Base-by-base conservation (phyloP, 371 early-diverging fungal genomes). In the Lichtheimia hyalospora region DNA sequence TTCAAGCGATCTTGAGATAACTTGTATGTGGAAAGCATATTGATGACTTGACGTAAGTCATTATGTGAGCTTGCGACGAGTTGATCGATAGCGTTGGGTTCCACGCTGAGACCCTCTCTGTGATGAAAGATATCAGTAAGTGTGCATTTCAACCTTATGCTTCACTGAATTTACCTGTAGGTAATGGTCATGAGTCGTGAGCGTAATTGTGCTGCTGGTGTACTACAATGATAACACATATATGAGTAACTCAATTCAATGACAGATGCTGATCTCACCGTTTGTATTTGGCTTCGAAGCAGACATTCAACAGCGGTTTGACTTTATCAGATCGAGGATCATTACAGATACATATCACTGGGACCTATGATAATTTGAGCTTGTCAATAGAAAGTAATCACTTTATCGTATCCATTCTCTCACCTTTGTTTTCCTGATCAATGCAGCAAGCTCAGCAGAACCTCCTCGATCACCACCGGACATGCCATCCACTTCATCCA, bases 401-500 rank as follows among this genome's bases (percentile, higher is more conserved):
- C 10, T 13, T 24, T n/a, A n/a, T 6, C 5, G 34, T 25, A 21
- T 2, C n/a, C 48, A 48, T 18, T 14, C 49, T 14, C 49, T 67
- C 68, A 89, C 92, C 70, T 90, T 89, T 12, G 96, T 89, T 48
- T 90, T 92, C 75, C 95, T 95, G 66, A 99, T 94, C 28, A 99
- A 64, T 49, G 83, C 71, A 49, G 95, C 95, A 42, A 99, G 81
- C 75, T 99, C 98, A 0, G 88, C 86, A 7, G 87, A 78, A 16
- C 99, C 99, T 50, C 99, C 99, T 42, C 99, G 89, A 75, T 99
- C 99, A 46, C 98, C 98, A 41, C 89, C 91, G 4, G 96, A 91
- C 99, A 99, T 99, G 28, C 99, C 99, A 76, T 99, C 99, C 0
- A 99, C 96, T 74, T 99, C 99, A 81, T 99, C 99, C 99, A 99